Base-by-base conservation (phyloP, 208 protist species). In the Leptomonas seymouri region DNA sequence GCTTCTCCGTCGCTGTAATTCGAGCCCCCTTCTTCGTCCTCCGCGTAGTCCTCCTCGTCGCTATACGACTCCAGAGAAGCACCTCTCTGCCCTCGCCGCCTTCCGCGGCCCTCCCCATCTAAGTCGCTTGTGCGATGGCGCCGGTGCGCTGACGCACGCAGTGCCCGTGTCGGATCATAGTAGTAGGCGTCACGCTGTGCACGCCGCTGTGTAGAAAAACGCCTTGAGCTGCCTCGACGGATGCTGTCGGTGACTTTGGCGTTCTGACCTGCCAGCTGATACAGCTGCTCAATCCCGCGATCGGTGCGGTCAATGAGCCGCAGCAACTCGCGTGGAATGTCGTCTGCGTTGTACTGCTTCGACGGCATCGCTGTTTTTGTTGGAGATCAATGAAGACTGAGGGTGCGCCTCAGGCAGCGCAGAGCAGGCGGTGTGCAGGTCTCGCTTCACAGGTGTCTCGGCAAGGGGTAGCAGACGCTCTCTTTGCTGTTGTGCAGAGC, bases 241-340 rank as follows among this genome's bases (percentile, higher is more conserved):
- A 2, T 9, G 3, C 45, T 21, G 11, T 63, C 55, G 14, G 48
- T 56, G 2, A 59, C 1, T 34, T 27, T 31, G 12, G 66, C 42
- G 45, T 31, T 71, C 11, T 74, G 45, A 1, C 77, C 72, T 14
- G 74, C 65, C 14, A 78, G 59, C 20, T 67, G 72, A 46, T 95
- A 95, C 31, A 95, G 81, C 53, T 77, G 76, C 67, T 85, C 70
- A 46, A 95, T 85, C 8, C 85, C 87, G 44, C 74, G 71, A 36
- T 87, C 85, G 3, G 89, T 95, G 75, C 79, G 71, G 41, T 88
- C 78, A 54, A 93, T 87, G 4, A 93, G 77, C n/a, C 66, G 63
- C 41, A 62, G 70, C 49, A 82, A 66, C 60, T 77, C 71, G 14
- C 71, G 54, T 25, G 76, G 76, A n/a, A 82, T 75, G 61, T 77